Percentiles rank a stretch among this genome's conserved stretches.
Conservation (phyloP, 805 yeast genomes). For the Teunomyces panamensis region DNA sequence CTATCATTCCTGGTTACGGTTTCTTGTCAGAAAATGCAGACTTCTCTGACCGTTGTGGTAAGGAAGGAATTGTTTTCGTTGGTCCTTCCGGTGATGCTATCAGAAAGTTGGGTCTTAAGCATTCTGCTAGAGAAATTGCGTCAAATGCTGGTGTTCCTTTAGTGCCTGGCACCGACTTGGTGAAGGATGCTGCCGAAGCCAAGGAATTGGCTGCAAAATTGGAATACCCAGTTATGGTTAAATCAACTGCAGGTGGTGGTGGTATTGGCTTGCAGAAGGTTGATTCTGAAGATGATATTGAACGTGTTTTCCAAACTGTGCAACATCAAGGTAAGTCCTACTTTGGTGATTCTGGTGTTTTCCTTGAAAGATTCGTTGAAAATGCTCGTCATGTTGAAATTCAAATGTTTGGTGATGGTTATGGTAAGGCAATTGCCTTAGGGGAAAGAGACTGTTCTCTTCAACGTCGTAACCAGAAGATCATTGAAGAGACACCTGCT, state of each 20-base stretch:
- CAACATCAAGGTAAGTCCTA: conserved; percentile 91
- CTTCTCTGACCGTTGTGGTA: conserved; percentile 82
- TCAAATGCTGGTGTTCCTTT: conserved; percentile 88
- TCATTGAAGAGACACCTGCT: conserved; percentile 97
- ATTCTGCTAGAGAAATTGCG: conserved; percentile 95
- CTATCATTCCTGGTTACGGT: conserved; percentile 98
- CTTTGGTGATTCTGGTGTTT: conserved; percentile 95
- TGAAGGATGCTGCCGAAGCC: conserved; percentile 72
- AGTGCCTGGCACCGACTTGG: conserved; percentile 94
- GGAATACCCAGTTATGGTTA: conserved; percentile 91
- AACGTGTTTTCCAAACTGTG: conserved; percentile 82
- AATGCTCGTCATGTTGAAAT: conserved; percentile 95
- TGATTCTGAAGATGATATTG: conserved; percentile 76
- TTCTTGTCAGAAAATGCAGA: conserved; percentile 95
- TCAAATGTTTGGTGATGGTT: conserved; percentile 95
- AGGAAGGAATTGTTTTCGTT: conserved; percentile 83
- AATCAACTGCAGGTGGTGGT: conserved; percentile 99
- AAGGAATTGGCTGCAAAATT: conserved; percentile 66
- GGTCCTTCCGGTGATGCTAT: conserved; percentile 98
- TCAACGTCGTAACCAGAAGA: conserved; percentile 95
- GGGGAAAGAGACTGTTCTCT: conserved; percentile 98
- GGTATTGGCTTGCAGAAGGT: conserved; percentile 97
- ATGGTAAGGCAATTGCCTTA: conserved; percentile 86
- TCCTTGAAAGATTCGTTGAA: conserved; percentile 90
- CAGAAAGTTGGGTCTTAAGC: conserved; percentile 87